A percentile compares a stretch with the other conserved stretches of the same genome.
Evolutionary conservation across 148 eudicot species (phyloP).

Genomic region (Dianthus caryophyllus): DNA sequence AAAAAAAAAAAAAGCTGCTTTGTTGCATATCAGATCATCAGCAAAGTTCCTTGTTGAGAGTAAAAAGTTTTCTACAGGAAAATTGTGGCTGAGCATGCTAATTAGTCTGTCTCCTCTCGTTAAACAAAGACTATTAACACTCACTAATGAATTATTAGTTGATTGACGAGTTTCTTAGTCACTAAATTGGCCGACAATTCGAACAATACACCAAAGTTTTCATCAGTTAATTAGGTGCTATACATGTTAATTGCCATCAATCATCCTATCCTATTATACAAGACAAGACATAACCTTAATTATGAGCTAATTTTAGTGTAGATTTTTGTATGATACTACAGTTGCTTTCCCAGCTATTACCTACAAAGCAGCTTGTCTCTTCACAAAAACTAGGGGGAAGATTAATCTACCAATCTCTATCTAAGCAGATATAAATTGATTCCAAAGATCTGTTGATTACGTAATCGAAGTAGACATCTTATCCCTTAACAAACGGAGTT

Average conservation of each 20-base stretch:
- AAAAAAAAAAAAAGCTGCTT: too few relatives aligned
- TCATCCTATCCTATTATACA: constrained; percentile 16
- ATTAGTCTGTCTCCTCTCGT: background rate
- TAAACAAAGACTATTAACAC: background rate
- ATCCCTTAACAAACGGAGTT: constrained; percentile 20
- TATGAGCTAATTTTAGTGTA: constrained; percentile 10
- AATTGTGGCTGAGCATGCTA: background rate
- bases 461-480: constrained; percentile 28
- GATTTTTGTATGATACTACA: background rate
- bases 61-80: background rate
- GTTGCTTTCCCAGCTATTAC: constrained; percentile 13
- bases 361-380: constrained; percentile 18
- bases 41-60: background rate
- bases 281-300: constrained; percentile 23
- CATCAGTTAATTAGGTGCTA: background rate
- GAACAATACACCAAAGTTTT: background rate
- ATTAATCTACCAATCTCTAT: constrained; percentile 31
- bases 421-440: constrained; percentile 28
- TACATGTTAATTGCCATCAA: constrained; percentile 15
- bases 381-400: constrained; percentile 10
- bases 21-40: background rate
- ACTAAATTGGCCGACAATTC: background rate
- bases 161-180: background rate
- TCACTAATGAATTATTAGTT: background rate
- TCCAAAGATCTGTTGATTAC: constrained; percentile 24